A percentile compares a stretch with the other conserved stretches of the same genome.
These are phyloP conservation scores for Yamadazyma sp. DNA, from an alignment of 1,139 yeast species.

Conservation along the genomic window DNA sequence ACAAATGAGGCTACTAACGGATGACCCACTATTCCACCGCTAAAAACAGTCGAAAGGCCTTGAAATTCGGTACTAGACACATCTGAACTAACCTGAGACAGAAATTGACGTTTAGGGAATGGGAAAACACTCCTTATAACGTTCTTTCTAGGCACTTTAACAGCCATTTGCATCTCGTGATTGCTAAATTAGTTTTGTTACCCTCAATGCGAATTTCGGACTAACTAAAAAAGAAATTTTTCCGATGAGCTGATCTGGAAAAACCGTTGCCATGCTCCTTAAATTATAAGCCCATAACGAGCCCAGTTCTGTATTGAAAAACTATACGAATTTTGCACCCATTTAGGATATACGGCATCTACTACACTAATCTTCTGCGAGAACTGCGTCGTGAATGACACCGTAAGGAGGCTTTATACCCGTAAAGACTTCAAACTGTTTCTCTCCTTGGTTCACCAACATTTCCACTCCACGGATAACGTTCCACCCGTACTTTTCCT, in stretches of 20 bases:
- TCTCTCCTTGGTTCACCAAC: conserved; percentile 90
- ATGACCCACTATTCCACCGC: not conserved
- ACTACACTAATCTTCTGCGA: conserved; percentile 15
- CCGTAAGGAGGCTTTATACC: conserved; percentile 65
- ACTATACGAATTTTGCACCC: no score
- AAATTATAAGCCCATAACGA: not conserved
- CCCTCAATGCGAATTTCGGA: conserved; percentile 1
- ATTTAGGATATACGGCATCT: no score
- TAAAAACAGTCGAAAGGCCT: not conserved
- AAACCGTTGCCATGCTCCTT: not conserved
- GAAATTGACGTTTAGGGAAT: no score
- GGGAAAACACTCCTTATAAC: no score
- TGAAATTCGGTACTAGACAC: no score
- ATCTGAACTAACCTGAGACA: no score
- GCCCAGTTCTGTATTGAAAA: no score
- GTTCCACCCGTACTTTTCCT: conserved; percentile 59
- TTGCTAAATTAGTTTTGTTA: not conserved
- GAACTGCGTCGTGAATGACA: conserved; percentile 61
- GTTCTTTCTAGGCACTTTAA: not conserved
- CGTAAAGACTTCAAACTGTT: conserved; percentile 80
- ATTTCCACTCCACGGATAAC: conserved; percentile 86
- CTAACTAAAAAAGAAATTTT: not conserved
- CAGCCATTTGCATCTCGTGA: conserved; percentile 1
- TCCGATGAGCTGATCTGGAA: conserved; percentile 1
- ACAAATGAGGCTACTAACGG: not conserved